phyloP scores from a whole-genome alignment of 345 rosid genomes.

The Eucalyptus shirleyi region DNA sequence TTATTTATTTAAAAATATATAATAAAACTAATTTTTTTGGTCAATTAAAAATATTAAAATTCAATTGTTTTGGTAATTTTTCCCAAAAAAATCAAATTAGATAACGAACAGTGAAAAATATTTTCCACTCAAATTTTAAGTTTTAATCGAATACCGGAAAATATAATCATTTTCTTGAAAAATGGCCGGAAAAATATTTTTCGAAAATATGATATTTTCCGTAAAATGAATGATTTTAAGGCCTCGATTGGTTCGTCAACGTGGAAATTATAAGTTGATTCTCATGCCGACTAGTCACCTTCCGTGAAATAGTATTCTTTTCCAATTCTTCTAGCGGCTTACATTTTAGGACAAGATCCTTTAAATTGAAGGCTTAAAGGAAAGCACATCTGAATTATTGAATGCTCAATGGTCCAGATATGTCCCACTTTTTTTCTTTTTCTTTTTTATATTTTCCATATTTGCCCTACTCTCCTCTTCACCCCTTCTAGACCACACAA shows the following conservation, averaged over 20 bases:
- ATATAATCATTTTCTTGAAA: no score
- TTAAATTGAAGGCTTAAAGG: background rate
- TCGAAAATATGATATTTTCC: no score
- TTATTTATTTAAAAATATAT: no score
- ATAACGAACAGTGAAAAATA: no score
- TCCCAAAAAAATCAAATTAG: no score
- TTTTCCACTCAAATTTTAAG: no score
- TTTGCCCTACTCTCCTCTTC: background rate
- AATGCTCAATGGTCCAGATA: background rate
- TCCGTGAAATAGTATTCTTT: background rate
- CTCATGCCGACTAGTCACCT: background rate
- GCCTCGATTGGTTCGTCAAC: background rate
- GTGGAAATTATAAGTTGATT: background rate
- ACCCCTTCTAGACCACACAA: background rate
- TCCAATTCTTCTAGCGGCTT: background rate
- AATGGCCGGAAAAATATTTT: no score
- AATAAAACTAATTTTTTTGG: no score
- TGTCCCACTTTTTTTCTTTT: background rate
- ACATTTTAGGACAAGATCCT: background rate
- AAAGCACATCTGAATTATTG: background rate
- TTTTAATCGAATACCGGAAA: no score
- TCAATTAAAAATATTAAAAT: no score
- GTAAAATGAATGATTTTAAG: background rate
- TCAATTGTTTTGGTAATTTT: no score
- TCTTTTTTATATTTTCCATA: accelerated